These are phyloP conservation scores for Colletotrichum magnum DNA, from an alignment of 2,329 filamentous ascomycete genomes.

Conservation along the genomic window DNA sequence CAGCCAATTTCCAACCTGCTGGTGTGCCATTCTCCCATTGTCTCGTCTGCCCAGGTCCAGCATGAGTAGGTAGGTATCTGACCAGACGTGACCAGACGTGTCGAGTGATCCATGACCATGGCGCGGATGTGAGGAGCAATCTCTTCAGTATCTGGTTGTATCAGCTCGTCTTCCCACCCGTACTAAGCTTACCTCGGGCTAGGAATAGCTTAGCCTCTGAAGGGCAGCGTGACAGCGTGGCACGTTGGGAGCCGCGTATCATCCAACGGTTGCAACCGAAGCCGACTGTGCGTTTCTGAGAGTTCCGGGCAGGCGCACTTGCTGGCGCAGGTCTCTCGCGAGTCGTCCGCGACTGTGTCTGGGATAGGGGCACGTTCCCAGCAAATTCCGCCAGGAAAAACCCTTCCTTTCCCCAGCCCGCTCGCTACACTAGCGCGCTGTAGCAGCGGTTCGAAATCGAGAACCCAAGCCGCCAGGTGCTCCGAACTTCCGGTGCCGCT, in stretches of 20 bases:
- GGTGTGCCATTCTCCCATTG: constrained; percentile 9
- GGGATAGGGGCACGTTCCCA: constrained; percentile 37
- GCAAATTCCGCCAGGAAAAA: constrained; percentile 10
- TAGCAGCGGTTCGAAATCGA: background rate
- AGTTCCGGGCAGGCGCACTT: constrained; percentile 15
- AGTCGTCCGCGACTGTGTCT: constrained; percentile 15
- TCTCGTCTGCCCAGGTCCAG: constrained; percentile 1
- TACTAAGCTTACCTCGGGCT: constrained; percentile 13
- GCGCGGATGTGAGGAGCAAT: background rate
- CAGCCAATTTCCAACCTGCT: constrained; percentile 19
- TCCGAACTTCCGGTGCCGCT: constrained; percentile 24
- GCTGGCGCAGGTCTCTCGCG: background rate
- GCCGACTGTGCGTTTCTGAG: constrained; percentile 22
- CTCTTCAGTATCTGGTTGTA: background rate
- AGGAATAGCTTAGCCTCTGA: constrained; percentile 10
- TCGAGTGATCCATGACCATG: constrained; percentile 18
- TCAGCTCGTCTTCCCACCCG: constrained; percentile 3
- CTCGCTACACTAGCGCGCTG: background rate
- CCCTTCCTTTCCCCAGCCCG: constrained; percentile 22
- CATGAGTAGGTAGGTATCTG: too few species aligned
- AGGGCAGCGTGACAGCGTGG: background rate
- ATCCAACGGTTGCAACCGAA: constrained; percentile 22
- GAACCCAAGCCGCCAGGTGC: constrained; percentile 28
- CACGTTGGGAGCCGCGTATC: constrained; percentile 2
- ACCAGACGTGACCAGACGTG: constrained; percentile 4